Evolutionary conservation across 2,329 filamentous ascomycete genomes (phyloP).

Genomic region (Pseudocercospora eumusae): DNA sequence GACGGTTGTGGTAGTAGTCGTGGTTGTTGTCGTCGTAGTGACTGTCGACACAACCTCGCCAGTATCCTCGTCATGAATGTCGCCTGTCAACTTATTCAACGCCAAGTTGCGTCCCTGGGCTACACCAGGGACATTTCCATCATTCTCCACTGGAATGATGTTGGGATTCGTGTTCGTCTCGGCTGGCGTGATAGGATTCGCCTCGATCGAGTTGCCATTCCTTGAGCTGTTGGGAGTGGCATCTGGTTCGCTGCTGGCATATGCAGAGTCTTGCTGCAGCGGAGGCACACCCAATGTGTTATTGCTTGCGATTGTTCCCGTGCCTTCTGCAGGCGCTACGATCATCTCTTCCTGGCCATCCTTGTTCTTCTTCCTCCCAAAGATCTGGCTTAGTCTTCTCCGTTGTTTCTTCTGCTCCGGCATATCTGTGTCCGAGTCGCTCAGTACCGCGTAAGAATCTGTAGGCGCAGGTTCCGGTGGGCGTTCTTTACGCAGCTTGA

Average conservation of each 20-base stretch:
- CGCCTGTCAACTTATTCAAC: constrained; percentile 34
- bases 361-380: constrained; percentile 29
- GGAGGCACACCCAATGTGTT: constrained; percentile 5
- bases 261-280: constrained; percentile 30
- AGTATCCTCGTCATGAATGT: constrained; percentile 37
- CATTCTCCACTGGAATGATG: constrained; percentile 34
- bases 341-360: constrained; percentile 13
- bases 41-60: constrained; percentile 36
- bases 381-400: constrained; percentile 27
- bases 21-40: constrained; percentile 39
- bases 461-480: background rate
- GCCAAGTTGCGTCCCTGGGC: constrained; percentile 31
- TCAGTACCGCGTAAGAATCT: background rate
- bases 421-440: constrained; percentile 18
- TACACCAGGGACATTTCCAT: constrained; percentile 35
- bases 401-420: constrained; percentile 20
- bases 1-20: constrained; percentile 31
- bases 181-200: constrained; percentile 5
- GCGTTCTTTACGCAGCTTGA: constrained; percentile 12
- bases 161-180: constrained; percentile 20
- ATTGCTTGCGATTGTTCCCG: background rate
- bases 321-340: background rate
- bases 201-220: constrained; percentile 2
- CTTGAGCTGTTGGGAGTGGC: background rate
- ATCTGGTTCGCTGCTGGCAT: constrained; percentile 29